Evolutionary conservation across 1,284 basidiomycete species (phyloP), one percentile per base, ranked within the genome.

Genomic region (Tetrapyrgos nigripes): DNA sequence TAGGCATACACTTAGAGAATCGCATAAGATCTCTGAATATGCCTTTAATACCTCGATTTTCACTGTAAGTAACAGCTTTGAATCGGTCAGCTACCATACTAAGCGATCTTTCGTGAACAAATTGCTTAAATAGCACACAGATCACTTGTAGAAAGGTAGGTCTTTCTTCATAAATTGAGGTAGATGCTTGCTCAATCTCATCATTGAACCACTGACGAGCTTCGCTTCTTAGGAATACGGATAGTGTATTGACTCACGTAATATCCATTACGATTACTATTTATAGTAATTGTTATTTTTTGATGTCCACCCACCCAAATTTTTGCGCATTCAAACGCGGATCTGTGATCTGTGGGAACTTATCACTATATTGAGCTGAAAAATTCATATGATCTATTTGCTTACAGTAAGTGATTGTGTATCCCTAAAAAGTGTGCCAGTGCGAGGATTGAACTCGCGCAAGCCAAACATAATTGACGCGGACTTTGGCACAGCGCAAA

Each of bases 101-200:
- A 24, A 56, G 21, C 1, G 54, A 56, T 8, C 29, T 37, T 26
- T 57, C 55, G 14, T 57, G 55, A 43, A 55, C 37, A 26, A 59
- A 59, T 2, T 53, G 11, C 19, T 50, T 45, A 26, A 55, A 59
- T 1, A 55, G 21, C 1, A 45, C 44, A 9, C 31, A 26, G 10
- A 59, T 40, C 10, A 55, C 43, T 26, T 59, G 57, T 1, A 48
- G n/a, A n/a, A n/a, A n/a, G n/a, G n/a, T n/a, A n/a, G n/a, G n/a
- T n/a, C n/a, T n/a, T n/a, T n/a, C n/a, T 29, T 27, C 54, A 59
- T 3, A 54, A 52, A 37, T 49, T 49, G 11, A 23, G 58, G 17
- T 55, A 29, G 55, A 50, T 33, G 56, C 50, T 2, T 27, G 28
- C 27, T 60, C 47, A 14, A 56, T 54, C 17, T 27, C 27, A 3